Evolutionary conservation across 139 green algal species (phyloP).

Genomic region (Volvox reticuliferus): DNA sequence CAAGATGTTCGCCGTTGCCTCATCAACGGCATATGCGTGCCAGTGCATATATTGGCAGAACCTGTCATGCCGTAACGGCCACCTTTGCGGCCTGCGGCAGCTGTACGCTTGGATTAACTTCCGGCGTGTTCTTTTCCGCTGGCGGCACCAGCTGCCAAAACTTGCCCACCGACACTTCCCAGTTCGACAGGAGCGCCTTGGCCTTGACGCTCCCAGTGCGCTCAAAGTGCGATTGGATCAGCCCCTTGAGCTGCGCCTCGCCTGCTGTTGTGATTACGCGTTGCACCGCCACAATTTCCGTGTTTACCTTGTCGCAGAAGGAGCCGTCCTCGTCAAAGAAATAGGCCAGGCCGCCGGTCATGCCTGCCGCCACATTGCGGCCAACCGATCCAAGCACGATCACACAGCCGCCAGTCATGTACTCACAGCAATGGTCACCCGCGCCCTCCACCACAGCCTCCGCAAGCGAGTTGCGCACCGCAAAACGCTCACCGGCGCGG

Average conservation of each 20-base stretch:
- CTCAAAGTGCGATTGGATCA: slow-evolving; percentile 89
- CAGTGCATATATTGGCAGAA: too few relatives aligned
- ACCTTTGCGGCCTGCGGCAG: slow-evolving; percentile 8
- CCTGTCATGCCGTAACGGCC: slow-evolving; percentile 28
- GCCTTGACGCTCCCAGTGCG: slow-evolving; percentile 86
- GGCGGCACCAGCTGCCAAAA: slow-evolving; percentile 99
- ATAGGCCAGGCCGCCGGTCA: slow-evolving; percentile 98
- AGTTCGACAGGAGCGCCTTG: slow-evolving; percentile 86
- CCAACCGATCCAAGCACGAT: slow-evolving; percentile 86
- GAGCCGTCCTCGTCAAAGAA: slow-evolving; percentile 96
- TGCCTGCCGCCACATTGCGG: slow-evolving; percentile 97
- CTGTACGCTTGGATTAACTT: slow-evolving; percentile 64
- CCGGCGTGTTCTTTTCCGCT: slow-evolving; percentile 78
- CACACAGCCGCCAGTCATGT: slow-evolving; percentile 95
- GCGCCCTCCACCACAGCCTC: slow-evolving; percentile 96
- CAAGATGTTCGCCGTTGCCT: too few relatives aligned
- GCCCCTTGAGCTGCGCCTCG: slow-evolving; percentile 86
- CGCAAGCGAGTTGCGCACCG: slow-evolving; percentile 90
- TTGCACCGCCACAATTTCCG: slow-evolving; percentile 97
- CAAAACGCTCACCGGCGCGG: slow-evolving; percentile 88
- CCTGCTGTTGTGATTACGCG: slow-evolving; percentile 87
- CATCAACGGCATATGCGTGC: too few relatives aligned
- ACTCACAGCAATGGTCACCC: slow-evolving; percentile 99
- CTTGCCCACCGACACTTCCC: slow-evolving; percentile 76
- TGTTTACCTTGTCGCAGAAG: slow-evolving; percentile 95